A percentile compares a stretch with the other conserved stretches of the same genome.
Conservation (phyloP, 352 stramenopile genomes). For the Phytophthora tubulina region DNA sequence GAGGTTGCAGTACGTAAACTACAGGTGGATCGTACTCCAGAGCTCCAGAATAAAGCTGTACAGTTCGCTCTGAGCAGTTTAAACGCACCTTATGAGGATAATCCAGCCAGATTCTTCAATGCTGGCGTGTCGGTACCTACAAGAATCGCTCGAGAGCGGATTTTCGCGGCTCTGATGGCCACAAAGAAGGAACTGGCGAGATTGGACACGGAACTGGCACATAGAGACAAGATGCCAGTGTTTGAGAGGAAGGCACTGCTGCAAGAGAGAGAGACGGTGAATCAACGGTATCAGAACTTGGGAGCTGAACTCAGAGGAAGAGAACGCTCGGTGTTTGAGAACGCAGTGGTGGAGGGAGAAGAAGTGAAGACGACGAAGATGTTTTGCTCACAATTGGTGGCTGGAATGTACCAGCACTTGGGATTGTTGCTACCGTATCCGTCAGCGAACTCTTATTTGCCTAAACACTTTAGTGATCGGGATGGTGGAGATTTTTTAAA, state of each 20-base stretch:
- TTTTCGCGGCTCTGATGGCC: constrained; percentile 74
- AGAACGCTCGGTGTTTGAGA: constrained; percentile 87
- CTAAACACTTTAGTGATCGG: constrained; percentile 83
- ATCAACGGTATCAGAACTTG: constrained; percentile 66
- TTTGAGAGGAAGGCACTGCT: constrained; percentile 83
- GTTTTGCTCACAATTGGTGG: constrained; percentile 88
- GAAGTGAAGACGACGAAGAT: constrained; percentile 60
- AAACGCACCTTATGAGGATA: constrained; percentile 84
- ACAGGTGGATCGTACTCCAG: constrained; percentile 67
- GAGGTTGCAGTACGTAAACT: constrained; percentile 81
- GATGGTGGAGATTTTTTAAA: constrained; percentile 76
- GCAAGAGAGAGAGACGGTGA: constrained; percentile 55
- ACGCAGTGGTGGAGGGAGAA: constrained; percentile 59
- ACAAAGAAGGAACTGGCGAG: constrained; percentile 72
- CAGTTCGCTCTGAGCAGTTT: constrained; percentile 71
- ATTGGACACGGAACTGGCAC: constrained; percentile 70
- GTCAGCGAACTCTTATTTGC: constrained; percentile 86
- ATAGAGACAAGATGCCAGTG: constrained; percentile 71
- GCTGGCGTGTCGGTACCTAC: constrained; percentile 76
- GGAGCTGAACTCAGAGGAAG: constrained; percentile 64
- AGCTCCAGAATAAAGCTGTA: constrained; percentile 66
- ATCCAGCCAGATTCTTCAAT: constrained; percentile 79
- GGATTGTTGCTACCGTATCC: constrained; percentile 83
- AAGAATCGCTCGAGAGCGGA: constrained; percentile 72
- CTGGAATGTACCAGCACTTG: constrained; percentile 83